Evolutionary conservation across 495 filamentous ascomycete species (phyloP), one percentile per base, ranked within the genome.

Genomic region (Penicilliopsis zonata): DNA sequence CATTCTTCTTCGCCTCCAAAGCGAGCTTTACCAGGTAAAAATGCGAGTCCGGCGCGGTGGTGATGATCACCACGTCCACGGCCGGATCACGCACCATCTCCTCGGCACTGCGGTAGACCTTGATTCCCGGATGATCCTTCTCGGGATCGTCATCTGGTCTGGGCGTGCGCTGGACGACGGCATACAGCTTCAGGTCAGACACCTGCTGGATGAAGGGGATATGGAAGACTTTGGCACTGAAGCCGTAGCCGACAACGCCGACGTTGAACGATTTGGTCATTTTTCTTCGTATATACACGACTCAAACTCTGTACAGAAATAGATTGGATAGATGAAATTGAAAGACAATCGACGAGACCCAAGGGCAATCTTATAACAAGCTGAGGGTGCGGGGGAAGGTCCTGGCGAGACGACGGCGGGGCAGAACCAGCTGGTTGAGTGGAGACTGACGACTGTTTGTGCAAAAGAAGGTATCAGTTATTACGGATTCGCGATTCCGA

Each of bases 201-300:
- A 77, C 70, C 15, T 65, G 61, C 23, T 59, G 55, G 49, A 94
- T 78, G 57, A 90, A 81, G 36, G 86, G 86, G 53, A 94, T 88
- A 58, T 93, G 86, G 63, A 92, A 92, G 57, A 79, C 58, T 45
- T 88, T 88, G 42, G 86, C 84, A 26, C 85, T 87, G 57, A 87
- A 61, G 48, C 85, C 76, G 50, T 79, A 80, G 40, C 76, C 76
- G 37, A 80, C 57, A 29, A 80, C 44, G 34, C 63, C 71, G 40
- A 74, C 61, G 38, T 79, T 80, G 46, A 53, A 70, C 14, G 53
- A 53, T 49, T 65, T 68, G 34, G 58, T 41, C 28, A 59, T 39
- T 67, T 69, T 72, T 18, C 18, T 57, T 39, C n/a, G n/a, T n/a
- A n/a, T n/a, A n/a, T n/a, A n/a, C n/a, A n/a, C n/a, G n/a, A n/a